Evolutionary conservation across 2,329 filamentous ascomycete genomes (phyloP).

Genomic region (Didymella lethalis): DNA sequence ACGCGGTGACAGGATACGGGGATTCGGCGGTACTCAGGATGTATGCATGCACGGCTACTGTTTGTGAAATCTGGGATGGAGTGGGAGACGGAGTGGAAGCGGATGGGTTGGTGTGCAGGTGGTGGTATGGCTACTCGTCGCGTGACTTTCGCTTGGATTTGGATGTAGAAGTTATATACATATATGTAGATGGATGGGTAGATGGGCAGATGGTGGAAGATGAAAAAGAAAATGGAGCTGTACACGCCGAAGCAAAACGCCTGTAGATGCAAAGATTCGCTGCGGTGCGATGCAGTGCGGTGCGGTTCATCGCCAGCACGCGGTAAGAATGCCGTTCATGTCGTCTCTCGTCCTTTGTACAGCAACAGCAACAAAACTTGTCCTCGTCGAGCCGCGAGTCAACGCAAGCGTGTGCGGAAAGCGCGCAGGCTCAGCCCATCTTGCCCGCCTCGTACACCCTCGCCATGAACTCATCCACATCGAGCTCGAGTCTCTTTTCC

Average conservation of each 20-base stretch:
- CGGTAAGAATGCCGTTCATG: conserved; percentile 9
- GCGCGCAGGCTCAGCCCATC: conserved; percentile 10
- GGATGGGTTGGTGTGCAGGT: too few species aligned
- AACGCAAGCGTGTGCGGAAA: not conserved
- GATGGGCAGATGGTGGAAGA: not conserved
- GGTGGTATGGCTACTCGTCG: not conserved
- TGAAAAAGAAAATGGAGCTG: not conserved
- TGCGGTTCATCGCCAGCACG: too few species aligned
- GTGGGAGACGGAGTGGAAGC: too few species aligned
- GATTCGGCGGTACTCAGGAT: too few species aligned
- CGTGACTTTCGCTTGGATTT: conserved; percentile 2
- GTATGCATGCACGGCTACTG: too few species aligned
- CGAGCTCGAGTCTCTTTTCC: conserved; percentile 28
- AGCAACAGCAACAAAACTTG: not conserved
- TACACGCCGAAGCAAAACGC: not conserved
- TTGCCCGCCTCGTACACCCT: conserved; percentile 48
- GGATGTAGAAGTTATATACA: conserved; percentile 7
- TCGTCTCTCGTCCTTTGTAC: conserved; percentile 13
- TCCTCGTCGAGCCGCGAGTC: not conserved
- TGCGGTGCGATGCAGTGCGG: not conserved
- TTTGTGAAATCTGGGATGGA: too few species aligned
- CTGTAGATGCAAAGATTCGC: conserved; percentile 9
- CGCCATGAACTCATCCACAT: conserved; percentile 45
- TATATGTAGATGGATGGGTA: not conserved
- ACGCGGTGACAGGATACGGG: too few species aligned